phyloP scores from a whole-genome alignment of 192 early-diverging fungal species.

The Backusella tarrabulga region DNA sequence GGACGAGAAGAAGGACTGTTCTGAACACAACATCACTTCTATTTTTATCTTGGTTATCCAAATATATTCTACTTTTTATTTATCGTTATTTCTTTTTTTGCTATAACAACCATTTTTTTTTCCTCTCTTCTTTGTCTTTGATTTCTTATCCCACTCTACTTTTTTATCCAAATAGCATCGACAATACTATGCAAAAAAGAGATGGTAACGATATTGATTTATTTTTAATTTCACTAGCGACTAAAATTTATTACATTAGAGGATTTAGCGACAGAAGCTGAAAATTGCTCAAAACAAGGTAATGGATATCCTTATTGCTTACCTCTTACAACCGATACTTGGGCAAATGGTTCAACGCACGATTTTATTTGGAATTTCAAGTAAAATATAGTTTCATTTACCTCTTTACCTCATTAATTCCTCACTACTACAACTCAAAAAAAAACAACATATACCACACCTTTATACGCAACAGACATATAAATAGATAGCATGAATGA shows the following conservation, averaged over 20 bases:
- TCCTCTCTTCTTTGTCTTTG: neutral
- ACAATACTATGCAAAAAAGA: neutral
- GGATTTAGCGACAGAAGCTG: slow-evolving; percentile 2
- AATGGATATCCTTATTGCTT: slow-evolving; percentile 19
- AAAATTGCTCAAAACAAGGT: slow-evolving; percentile 12
- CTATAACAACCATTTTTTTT: neutral
- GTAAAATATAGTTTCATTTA: slow-evolving; percentile 13
- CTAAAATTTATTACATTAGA: neutral
- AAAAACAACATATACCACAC: neutral
- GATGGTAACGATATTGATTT: neutral
- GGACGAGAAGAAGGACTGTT: neutral
- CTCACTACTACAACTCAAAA: neutral
- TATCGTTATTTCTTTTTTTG: neutral
- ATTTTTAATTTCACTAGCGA: neutral
- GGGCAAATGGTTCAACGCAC: slow-evolving; percentile 24
- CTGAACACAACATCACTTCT: slow-evolving; percentile 4
- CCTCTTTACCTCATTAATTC: neutral
- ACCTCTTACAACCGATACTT: slow-evolving; percentile 20
- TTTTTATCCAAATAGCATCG: neutral
- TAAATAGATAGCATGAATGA: slow-evolving; percentile 10
- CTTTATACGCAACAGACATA: slow-evolving; percentile 8
- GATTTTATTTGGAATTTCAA: slow-evolving; percentile 37
- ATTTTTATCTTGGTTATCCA: slow-evolving; percentile 1
- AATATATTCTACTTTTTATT: slow-evolving; percentile 6
- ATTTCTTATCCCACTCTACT: neutral